Base-by-base conservation (phyloP, 2,329 filamentous ascomycete species). In the Cladophialophora immunda region DNA sequence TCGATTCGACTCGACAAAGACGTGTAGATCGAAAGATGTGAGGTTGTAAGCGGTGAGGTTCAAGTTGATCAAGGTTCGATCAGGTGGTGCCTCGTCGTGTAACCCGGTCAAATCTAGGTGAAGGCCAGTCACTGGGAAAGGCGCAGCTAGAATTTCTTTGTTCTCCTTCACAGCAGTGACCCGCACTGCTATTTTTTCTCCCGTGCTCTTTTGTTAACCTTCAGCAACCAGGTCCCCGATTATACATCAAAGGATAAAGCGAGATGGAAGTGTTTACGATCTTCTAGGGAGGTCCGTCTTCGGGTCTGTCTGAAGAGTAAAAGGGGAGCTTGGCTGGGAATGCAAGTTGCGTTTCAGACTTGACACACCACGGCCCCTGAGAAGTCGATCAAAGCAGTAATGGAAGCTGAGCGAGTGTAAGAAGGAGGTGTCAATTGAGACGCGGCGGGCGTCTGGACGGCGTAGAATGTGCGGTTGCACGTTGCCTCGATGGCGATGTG, bases 401-500 rank as follows among this genome's bases (percentile, higher is more conserved):
- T 59, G 61, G 56, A 45, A 65, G 68, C 59, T 58, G 64, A 70
- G 63, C 66, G 68, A 68, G 57, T 62, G 66, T 58, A 34, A 59
- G 61, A 63, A 66, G 60, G 29, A 53, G 60, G 53, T 47, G 47
- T 52, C 15, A 58, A 55, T 52, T 54, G 62, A 66, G 38, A 60
- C 57, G 62, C 17, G 27, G 30, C 50, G 15, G 62, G 30, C 30
- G 52, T 68, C 38, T 36, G 50, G 52, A 61, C 17, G 58, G n/a
- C 19, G 62, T 60, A 47, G 45, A 58, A 58, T 30, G 15, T 27
- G 38, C 17, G 25, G 25, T 32, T 38, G 29, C 45, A 30, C 54
- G 32, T 19, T 68, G 68, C 68, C 68, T 70, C 68, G 68, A 70
- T 70, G 68, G 68, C 68, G 66, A 68, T 64, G 68, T 70, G 66